Percentiles rank a stretch among this genome's conserved stretches.
Conservation (phyloP, 345 rosid genomes). For the Camelina hispida region DNA sequence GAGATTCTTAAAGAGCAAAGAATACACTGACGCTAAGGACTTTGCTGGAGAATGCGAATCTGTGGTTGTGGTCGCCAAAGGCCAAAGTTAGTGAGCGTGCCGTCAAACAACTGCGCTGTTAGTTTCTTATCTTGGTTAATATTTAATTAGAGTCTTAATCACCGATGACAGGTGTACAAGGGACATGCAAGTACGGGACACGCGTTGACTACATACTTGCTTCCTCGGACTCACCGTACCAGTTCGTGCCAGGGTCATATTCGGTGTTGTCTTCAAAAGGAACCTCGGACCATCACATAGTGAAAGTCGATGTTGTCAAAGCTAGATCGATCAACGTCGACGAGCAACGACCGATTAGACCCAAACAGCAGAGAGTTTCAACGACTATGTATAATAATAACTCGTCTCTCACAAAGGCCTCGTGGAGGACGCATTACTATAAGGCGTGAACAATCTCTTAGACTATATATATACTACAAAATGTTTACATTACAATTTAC, state of each 20-base stretch:
- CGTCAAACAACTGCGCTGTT: constrained; percentile 2
- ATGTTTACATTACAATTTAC: neutral
- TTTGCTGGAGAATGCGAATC: constrained; percentile 94
- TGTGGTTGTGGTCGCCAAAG: constrained; percentile 89
- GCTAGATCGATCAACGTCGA: constrained; percentile 43
- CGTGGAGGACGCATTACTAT: constrained; percentile 61
- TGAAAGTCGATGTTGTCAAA: constrained; percentile 73
- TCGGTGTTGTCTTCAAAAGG: constrained; percentile 92
- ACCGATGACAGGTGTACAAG: constrained; percentile 76
- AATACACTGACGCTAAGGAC: constrained; percentile 84
- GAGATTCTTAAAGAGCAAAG: constrained; percentile 75
- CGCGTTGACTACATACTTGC: constrained; percentile 85
- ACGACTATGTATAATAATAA: constrained; percentile 47
- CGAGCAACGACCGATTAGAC: constrained; percentile 42
- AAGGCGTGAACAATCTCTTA: constrained; percentile 34
- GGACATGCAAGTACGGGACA: constrained; percentile 97
- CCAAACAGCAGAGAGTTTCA: constrained; percentile 52
- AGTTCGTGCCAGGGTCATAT: constrained; percentile 84
- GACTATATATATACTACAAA: neutral
- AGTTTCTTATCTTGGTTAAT: neutral
- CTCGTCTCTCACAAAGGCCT: constrained; percentile 53
- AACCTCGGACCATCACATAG: constrained; percentile 97
- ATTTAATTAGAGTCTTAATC: neutral
- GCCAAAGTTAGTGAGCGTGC: constrained; percentile 66
- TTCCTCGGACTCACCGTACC: constrained; percentile 75